Evolutionary conservation across 1,284 basidiomycete species (phyloP), one percentile per base, ranked within the genome.

Genomic region (Austroboletus novae-zelandiae): DNA sequence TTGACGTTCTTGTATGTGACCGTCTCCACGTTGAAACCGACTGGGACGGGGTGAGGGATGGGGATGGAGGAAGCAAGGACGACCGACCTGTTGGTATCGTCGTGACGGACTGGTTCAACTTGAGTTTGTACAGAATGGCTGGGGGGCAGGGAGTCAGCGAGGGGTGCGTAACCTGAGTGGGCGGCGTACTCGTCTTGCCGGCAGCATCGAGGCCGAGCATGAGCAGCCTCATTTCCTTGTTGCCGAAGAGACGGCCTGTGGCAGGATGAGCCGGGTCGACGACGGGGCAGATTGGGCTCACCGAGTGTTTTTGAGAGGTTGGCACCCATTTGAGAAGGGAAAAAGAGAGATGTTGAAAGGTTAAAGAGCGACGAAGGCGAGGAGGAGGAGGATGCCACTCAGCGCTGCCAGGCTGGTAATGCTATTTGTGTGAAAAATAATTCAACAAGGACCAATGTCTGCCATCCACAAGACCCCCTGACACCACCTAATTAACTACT

Each of bases 1-100:
- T 96, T 97, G 68, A 99, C 95, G 65, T 99, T 99, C 82, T 98
- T 98, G 78, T 99, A 99, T 58, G 95, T 97, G 58, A 99, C 97
- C 11, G 97, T 99, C 77, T 99, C 97, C 61, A 99, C 97, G 70
- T 99, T 98, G 83, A 98, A 98, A 18, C 94, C 94, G 76, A 89
- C 94, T 91, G 61, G 6, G 27, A 14, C 14, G 13, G 31, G 14
- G 53, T 66, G 7, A 65, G 49, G 45, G 34, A 20, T 47, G 34
- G 23, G 44, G 44, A 48, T 45, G 65, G 65, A 47, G 40, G 14
- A 20, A 27, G 2, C 9, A n/a, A 43, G 29, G 48, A 43, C 18
- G 43, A 72, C 80, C 69, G 70, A 85, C 97, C 96, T 58, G 96
- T 99, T 55, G 97, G 97, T 67, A 99, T 98, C 27, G 97, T 99